Base-by-base conservation (phyloP, 176 grass and related monocot species). In the Pontederia paniculata region DNA sequence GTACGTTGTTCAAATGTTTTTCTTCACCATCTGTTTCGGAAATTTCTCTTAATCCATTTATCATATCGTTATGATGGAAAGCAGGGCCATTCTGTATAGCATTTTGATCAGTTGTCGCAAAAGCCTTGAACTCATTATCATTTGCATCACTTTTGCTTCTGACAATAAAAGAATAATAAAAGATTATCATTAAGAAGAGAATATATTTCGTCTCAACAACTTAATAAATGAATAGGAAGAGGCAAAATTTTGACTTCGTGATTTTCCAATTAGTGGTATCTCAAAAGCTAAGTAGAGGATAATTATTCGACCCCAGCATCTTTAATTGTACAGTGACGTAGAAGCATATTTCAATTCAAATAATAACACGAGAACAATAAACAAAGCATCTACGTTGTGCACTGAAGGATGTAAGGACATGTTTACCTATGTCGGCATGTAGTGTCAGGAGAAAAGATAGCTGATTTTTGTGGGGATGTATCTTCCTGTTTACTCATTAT, bases 401-500 rank as follows among this genome's bases (percentile, higher is more conserved):
- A n/a, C n/a, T n/a, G n/a, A n/a, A n/a, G n/a, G n/a, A n/a, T n/a
- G n/a, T n/a, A n/a, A n/a, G n/a, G n/a, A 50, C 57, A 48, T 57
- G 9, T 21, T 78, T 75, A 75, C 67, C 74, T 69, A 70, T 67
- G 63, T 43, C 72, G 68, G 62, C 53, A 77, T 75, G 45, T 28
- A 28, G 74, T 49, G 23, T 78, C 74, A 51, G 77, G 62, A 48
- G 81, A 81, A 48, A 67, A 77, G 72, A 75, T 37, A 45, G 49
- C 13, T 77, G 73, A 74, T 48, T 84, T 80, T 69, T 75, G 60
- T 64, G 62, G 66, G 57, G 13, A 15, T 28, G 12, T 71, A 65
- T 55, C 72, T 89, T 84, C 77, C 86, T 89, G 80, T 68, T 63
- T 74, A 77, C 74, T 77, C 78, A 61, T 65, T 57, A 74, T 65